Evolutionary conservation across 1,139 yeast genomes (phyloP), one percentile per base, ranked within the genome.

Genomic region (Protomyces pachydermus): DNA sequence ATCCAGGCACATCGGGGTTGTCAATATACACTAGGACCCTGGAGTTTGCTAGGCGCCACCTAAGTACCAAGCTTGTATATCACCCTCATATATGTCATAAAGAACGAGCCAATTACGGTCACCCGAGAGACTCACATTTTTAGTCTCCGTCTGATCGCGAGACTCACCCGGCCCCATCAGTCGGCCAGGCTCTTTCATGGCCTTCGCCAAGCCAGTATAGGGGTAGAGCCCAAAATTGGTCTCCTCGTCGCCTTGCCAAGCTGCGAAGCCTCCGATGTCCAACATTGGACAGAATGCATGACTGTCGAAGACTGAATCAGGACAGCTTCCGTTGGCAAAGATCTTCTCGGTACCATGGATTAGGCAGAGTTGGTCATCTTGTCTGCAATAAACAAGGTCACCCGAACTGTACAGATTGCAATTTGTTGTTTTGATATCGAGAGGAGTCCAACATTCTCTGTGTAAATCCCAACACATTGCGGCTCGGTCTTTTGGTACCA

Each of bases 91-190:
- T 28, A n/a, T 42, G 25, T 42, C 48, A 12, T 10, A 9, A 3
- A 42, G 25, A 12, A 42, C 48, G 20, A 42, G 48, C 48, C 48
- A 42, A 8, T 18, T 18, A 42, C 8, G 48, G 23, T 42, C 48
- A 10, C 48, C 10, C 23, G n/a, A 20, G 14, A 42, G 23, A 1
- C 16, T 18, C 20, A 42, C 48, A 42, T 42, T 42, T 3, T 6
- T 18, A 9, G 10, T 34, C 23, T 51, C 62, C 12, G 23, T 42
- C 52, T 58, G 62, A 20, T 58, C 56, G n/a, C 20, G 45, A 8
- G 62, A 56, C 46, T 58, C 62, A 14, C 45, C 37, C 3, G 56
- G 56, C 12, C 62, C 62, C 6, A 54, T 50, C 20, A 58, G 46
- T 2, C 62, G 51, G 8, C 62, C 62, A n/a, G 45, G 42, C 16